phyloP scores from a whole-genome alignment of 306 rosid genomes.

The Vigna unguiculata region DNA sequence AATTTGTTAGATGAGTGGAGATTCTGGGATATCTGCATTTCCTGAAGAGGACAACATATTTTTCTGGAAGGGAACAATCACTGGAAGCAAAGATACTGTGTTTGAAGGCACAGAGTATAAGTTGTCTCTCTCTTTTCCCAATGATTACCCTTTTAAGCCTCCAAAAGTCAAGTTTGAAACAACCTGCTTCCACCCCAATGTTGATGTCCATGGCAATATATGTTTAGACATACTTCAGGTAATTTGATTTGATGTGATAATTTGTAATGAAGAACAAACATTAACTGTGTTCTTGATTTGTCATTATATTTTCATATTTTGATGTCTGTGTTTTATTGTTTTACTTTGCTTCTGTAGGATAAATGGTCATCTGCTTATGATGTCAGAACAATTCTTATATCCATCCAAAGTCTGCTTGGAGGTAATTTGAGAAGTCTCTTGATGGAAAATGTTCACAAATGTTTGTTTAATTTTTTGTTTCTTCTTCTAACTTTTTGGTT shows the following conservation, averaged over 20 bases:
- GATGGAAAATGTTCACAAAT: neutral
- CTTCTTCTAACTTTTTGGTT: neutral
- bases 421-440: constrained; percentile 52
- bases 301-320: neutral
- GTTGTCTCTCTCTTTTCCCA: constrained; percentile 77
- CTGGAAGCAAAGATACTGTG: constrained; percentile 92
- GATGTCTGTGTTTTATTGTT: neutral
- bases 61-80: constrained; percentile 95
- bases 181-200: constrained; percentile 89
- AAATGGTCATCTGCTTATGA: constrained; percentile 50
- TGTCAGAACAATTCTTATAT: constrained; percentile 48
- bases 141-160: constrained; percentile 92
- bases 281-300: neutral
- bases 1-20: constrained; percentile 67
- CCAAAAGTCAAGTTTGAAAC: constrained; percentile 96
- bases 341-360: constrained; percentile 6
- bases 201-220: constrained; percentile 81
- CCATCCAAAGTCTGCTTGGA: constrained; percentile 64
- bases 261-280: neutral
- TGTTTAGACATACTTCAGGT: constrained; percentile 99
- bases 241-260: neutral
- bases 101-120: constrained; percentile 93
- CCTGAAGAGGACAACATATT: constrained; percentile 97
- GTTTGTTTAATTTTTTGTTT: neutral
- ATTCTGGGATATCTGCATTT: constrained; percentile 86